Conservation (phyloP, 352 stramenopile genomes). For the Phytophthora hybrid region DNA sequence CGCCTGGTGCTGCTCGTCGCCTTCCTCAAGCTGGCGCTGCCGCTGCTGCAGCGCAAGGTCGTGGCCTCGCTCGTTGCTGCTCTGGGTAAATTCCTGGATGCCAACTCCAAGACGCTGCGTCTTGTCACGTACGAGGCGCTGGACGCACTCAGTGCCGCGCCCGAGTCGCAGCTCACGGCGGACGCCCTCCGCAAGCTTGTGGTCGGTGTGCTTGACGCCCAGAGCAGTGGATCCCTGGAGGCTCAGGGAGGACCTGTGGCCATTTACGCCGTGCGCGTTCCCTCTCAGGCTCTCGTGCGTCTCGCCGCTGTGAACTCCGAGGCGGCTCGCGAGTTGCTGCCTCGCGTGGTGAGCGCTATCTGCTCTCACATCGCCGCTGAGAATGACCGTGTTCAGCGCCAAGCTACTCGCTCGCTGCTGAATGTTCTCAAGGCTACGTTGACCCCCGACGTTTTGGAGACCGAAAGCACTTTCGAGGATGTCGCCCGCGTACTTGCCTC, state of each 20-base stretch:
- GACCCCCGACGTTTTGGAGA: constrained; percentile 57
- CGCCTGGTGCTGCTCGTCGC: constrained; percentile 80
- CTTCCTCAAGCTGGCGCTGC: constrained; percentile 82
- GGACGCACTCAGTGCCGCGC: constrained; percentile 61
- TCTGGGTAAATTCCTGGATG: constrained; percentile 78
- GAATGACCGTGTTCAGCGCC: constrained; percentile 66
- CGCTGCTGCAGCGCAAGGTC: constrained; percentile 84
- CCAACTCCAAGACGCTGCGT: constrained; percentile 77
- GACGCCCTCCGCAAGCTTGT: constrained; percentile 77
- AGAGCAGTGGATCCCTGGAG: constrained; percentile 69
- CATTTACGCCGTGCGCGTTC: constrained; percentile 73
- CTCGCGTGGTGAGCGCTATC: constrained; percentile 76
- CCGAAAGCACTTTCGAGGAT: constrained; percentile 66
- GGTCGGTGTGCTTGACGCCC: constrained; percentile 63
- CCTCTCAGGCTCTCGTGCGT: constrained; percentile 70
- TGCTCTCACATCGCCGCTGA: constrained; percentile 80
- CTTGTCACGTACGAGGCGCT: constrained; percentile 84
- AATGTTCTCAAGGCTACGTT: constrained; percentile 71
- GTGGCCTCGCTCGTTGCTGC: constrained; percentile 78
- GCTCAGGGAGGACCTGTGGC: constrained; percentile 52
- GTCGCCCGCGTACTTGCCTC: constrained; percentile 76
- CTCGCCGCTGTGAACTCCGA: constrained; percentile 67
- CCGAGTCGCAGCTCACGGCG: constrained; percentile 66
- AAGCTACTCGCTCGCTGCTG: constrained; percentile 69
- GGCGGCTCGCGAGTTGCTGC: constrained; percentile 69